These are phyloP conservation scores for Sordaria brevicollis DNA, from an alignment of 495 filamentous ascomycete genomes.

Conservation along the genomic window DNA sequence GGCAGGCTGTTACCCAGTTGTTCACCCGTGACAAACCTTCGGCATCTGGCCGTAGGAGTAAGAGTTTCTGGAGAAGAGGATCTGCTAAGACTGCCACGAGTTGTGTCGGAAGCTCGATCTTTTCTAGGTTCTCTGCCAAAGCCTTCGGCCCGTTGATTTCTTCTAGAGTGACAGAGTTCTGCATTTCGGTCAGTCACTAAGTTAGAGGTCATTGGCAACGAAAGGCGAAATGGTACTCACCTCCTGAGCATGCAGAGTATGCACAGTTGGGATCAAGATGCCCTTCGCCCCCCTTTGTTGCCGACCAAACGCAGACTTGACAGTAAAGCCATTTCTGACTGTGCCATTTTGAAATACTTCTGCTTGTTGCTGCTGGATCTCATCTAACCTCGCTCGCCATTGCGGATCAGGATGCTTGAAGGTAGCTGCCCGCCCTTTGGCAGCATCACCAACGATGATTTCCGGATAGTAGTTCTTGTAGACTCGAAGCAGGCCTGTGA, in stretches of 20 bases:
- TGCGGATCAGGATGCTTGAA: conserved; percentile 67
- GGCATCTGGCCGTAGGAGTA: conserved; percentile 53
- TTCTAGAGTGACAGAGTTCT: conserved; percentile 61
- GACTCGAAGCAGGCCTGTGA: conserved; percentile 67
- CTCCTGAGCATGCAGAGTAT: conserved; percentile 62
- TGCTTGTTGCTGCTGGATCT: conserved; percentile 52
- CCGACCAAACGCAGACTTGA: conserved; percentile 37
- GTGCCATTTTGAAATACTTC: conserved; percentile 29
- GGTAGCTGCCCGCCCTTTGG: conserved; percentile 40
- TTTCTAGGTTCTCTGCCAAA: conserved; percentile 67
- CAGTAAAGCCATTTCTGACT: conserved; percentile 37
- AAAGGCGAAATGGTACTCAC: conserved; percentile 26
- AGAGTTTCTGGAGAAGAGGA: conserved; percentile 65
- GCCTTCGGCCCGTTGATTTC: conserved; percentile 64
- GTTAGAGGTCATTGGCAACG: neutral
- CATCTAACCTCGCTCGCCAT: conserved; percentile 60
- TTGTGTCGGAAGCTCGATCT: conserved; percentile 72
- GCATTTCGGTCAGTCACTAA: neutral
- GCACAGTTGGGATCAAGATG: conserved; percentile 54
- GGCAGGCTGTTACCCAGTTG: conserved; percentile 54
- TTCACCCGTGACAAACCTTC: conserved; percentile 45
- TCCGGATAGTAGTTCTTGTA: conserved; percentile 90
- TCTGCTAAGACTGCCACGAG: conserved; percentile 67
- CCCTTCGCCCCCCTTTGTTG: conserved; percentile 29
- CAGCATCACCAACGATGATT: conserved; percentile 63